Percentiles rank a stretch among this genome's conserved stretches.
Evolutionary conservation across 331 rosid genomes (phyloP).

Genomic region (Quercus phellos): DNA sequence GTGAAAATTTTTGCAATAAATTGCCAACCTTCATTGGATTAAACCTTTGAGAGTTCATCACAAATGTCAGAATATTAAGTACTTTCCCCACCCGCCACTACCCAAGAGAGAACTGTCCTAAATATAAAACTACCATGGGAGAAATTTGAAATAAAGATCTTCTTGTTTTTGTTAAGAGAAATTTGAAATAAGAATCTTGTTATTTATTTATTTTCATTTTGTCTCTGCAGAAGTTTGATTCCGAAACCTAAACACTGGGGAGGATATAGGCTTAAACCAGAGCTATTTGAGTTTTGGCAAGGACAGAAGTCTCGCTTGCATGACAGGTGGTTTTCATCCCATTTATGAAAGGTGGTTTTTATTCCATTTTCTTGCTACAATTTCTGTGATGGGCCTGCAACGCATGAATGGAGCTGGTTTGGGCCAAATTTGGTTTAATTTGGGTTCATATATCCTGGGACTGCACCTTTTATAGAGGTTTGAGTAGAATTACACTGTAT

Average conservation of each 20-base stretch:
- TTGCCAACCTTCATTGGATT: background rate
- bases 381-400: background rate
- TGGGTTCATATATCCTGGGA: background rate
- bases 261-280: slow-evolving; percentile 88
- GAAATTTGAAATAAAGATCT: slow-evolving; percentile 18
- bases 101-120: slow-evolving; percentile 1
- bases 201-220: background rate
- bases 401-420: background rate
- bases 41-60: slow-evolving; percentile 5
- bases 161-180: background rate
- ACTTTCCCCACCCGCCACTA: background rate
- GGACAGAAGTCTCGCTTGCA: slow-evolving; percentile 95
- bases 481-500: background rate
- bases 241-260: slow-evolving; percentile 94
- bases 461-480: background rate
- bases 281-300: slow-evolving; percentile 89
- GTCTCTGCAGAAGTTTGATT: slow-evolving; percentile 66
- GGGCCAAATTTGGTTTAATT: background rate
- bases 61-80: slow-evolving; percentile 12
- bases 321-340: slow-evolving; percentile 87
- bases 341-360: slow-evolving; percentile 39
- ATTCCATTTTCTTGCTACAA: background rate
- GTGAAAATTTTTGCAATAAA: background rate
- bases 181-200: slow-evolving; percentile 20
- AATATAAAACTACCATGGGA: slow-evolving; percentile 11